A percentile compares a stretch with the other conserved stretches of the same genome.
Conservation (phyloP, 371 early-diverging fungal genomes). For the Catenaria anguillulae region DNA sequence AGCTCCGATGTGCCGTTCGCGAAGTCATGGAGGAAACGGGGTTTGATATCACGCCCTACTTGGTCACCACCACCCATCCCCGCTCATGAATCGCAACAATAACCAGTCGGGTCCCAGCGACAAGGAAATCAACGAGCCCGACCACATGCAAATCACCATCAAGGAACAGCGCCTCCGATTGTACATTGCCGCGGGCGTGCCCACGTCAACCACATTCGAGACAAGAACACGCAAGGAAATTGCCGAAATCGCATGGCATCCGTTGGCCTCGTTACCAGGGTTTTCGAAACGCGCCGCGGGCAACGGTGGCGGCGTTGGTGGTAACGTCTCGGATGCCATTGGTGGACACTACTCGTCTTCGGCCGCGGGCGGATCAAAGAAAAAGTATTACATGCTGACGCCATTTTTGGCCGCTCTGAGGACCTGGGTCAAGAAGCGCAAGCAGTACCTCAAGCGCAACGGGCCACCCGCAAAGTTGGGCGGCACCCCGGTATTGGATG, state of each 20-base stretch:
- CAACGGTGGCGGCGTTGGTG: no score
- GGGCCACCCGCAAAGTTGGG: no score
- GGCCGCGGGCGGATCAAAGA: background rate
- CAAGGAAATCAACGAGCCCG: constrained; percentile 30
- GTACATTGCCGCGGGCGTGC: constrained; percentile 80
- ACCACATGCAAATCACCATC: constrained; percentile 66
- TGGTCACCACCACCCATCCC: constrained; percentile 18
- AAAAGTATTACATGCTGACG: constrained; percentile 36
- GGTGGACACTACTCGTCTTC: background rate
- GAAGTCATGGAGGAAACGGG: constrained; percentile 97
- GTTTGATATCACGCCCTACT: constrained; percentile 63
- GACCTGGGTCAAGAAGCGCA: constrained; percentile 1
- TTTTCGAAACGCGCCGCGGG: constrained; percentile 9
- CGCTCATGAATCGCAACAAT: constrained; percentile 2
- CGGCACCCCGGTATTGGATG: background rate
- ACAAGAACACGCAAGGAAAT: constrained; percentile 95
- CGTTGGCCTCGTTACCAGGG: constrained; percentile 27
- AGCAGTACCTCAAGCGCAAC: no score
- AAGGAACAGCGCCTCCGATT: constrained; percentile 78
- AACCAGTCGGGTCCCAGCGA: background rate
- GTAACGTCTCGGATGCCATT: no score
- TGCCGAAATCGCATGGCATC: constrained; percentile 44
- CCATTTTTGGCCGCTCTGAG: constrained; percentile 23
- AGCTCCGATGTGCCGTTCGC: constrained; percentile 81
- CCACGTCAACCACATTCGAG: constrained; percentile 65